These are phyloP conservation scores for Stenogyne calaminthoides DNA, from an alignment of 305 asterid genomes.

Conservation along the genomic window DNA sequence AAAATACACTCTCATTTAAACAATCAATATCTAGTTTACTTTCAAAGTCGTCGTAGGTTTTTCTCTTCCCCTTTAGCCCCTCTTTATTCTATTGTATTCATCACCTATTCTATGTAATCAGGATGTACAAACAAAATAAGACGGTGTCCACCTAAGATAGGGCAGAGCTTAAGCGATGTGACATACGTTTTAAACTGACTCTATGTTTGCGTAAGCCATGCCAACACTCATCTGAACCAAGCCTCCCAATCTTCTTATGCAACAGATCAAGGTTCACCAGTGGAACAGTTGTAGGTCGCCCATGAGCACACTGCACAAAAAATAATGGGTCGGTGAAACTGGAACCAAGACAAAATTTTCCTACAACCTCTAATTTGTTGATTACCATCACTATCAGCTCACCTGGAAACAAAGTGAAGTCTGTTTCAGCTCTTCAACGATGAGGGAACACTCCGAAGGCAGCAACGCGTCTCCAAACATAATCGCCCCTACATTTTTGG, in stretches of 20 bases:
- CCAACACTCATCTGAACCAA: slow-evolving; percentile 52
- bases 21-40: background rate
- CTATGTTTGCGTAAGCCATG: slow-evolving; percentile 67
- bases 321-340: slow-evolving; percentile 9
- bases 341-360: background rate
- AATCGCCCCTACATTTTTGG: slow-evolving; percentile 72
- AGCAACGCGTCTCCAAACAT: slow-evolving; percentile 93
- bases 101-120: background rate
- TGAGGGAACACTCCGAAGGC: slow-evolving; percentile 90
- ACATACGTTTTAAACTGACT: slow-evolving; percentile 58
- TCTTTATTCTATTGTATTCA: background rate
- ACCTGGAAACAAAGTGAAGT: slow-evolving; percentile 96
- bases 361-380: slow-evolving; percentile 11
- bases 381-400: slow-evolving; percentile 34
- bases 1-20: too few relatives aligned
- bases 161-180: slow-evolving; percentile 52
- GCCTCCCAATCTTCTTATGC: slow-evolving; percentile 59
- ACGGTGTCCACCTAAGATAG: slow-evolving; percentile 17
- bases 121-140: background rate
- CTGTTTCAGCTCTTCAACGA: slow-evolving; percentile 85
- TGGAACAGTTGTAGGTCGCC: slow-evolving; percentile 94
- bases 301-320: slow-evolving; percentile 88
- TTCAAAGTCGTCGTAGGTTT: background rate
- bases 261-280: slow-evolving; percentile 67
- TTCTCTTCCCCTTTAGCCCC: background rate